phyloP scores from a whole-genome alignment of 805 yeast species.

The Candida stauntonica region DNA sequence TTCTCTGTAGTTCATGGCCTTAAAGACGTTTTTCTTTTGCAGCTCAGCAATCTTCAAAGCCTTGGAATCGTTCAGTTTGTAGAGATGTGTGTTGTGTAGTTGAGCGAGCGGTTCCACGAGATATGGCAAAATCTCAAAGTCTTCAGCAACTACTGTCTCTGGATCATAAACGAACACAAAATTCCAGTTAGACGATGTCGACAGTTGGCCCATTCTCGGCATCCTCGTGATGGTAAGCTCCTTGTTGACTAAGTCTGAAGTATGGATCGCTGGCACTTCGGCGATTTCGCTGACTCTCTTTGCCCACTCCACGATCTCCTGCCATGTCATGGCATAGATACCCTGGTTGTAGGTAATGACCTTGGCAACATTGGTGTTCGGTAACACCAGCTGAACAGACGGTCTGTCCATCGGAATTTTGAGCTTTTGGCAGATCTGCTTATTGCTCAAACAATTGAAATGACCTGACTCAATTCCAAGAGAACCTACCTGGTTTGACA shows the following conservation, averaged over 20 bases:
- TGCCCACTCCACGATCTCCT: constrained; percentile 41
- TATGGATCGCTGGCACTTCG: constrained; percentile 31
- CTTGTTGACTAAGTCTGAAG: constrained; percentile 21
- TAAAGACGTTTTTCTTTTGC: constrained; percentile 34
- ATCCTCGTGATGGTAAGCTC: constrained; percentile 12
- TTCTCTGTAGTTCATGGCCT: constrained; percentile 40
- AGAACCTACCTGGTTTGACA: constrained; percentile 44
- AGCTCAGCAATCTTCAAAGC: constrained; percentile 33
- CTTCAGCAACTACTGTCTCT: constrained; percentile 53
- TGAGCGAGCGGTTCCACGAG: constrained; percentile 56
- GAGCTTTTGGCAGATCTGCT: constrained; percentile 47
- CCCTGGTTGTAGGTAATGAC: constrained; percentile 31
- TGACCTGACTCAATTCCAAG: constrained; percentile 43
- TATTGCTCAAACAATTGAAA: constrained; percentile 52
- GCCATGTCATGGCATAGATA: constrained; percentile 20
- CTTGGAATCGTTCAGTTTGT: constrained; percentile 44
- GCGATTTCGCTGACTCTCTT: constrained; percentile 43
- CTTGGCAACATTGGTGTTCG: constrained; percentile 41
- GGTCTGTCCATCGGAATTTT: constrained; percentile 41
- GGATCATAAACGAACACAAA: constrained; percentile 52
- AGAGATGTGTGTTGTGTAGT: constrained; percentile 52
- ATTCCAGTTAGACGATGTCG: constrained; percentile 38
- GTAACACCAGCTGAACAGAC: constrained; percentile 47
- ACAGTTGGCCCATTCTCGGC: constrained; percentile 4
- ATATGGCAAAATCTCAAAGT: constrained; percentile 55